phyloP scores from a whole-genome alignment of 805 yeast species.

The Myxozyma melibiosi region DNA sequence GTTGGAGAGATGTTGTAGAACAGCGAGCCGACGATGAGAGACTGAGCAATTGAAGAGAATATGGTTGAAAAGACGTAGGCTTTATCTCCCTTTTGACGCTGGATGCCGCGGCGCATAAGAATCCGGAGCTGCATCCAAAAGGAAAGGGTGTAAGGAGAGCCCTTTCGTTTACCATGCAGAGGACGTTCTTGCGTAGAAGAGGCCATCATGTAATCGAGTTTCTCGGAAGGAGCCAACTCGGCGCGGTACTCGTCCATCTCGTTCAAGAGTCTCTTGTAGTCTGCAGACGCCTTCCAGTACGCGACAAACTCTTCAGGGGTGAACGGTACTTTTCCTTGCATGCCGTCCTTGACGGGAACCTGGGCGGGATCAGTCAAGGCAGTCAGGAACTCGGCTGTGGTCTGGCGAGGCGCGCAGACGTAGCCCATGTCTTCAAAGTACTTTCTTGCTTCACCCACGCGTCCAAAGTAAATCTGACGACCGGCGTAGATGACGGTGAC shows the following conservation, averaged over 20 bases:
- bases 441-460: conserved; percentile 49
- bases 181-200: conserved; percentile 47
- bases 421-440: conserved; percentile 60
- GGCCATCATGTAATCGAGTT: conserved; percentile 43
- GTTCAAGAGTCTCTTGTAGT: conserved; percentile 46
- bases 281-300: conserved; percentile 57
- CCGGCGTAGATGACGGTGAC: conserved; percentile 59
- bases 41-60: conserved; percentile 56
- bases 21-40: conserved; percentile 64
- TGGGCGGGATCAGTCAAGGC: conserved; percentile 55
- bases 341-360: conserved; percentile 53
- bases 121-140: conserved; percentile 50
- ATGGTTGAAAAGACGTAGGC: conserved; percentile 52
- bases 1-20: conserved; percentile 54
- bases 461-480: conserved; percentile 57
- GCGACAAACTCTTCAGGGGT: conserved; percentile 63
- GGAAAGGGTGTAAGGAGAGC: conserved; percentile 50
- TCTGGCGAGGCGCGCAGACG: conserved; percentile 59
- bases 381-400: conserved; percentile 45
- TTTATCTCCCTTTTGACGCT: conserved; percentile 59
- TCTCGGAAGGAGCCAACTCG: conserved; percentile 40
- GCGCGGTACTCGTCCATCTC: conserved; percentile 52
- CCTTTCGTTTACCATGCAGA: conserved; percentile 43
- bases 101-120: conserved; percentile 40
- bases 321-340: conserved; percentile 57